Base-by-base conservation (phyloP, 139 green algal species). In the Ettlia oleoabundans region DNA sequence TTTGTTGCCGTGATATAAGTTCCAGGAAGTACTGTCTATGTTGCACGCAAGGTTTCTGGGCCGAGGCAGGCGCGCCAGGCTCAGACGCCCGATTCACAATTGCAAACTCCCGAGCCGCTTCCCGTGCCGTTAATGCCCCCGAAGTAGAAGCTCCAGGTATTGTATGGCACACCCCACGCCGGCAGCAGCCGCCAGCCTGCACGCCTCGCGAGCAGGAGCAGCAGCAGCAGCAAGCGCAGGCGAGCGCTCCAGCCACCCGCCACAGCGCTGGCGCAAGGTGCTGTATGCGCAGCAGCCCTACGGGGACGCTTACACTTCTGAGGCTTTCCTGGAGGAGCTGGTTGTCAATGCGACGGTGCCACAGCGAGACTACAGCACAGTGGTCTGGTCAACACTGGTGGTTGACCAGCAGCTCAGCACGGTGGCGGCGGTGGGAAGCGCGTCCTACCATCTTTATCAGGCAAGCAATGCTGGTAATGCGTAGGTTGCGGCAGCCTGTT, bases 341-440 rank as follows among this genome's bases (percentile, higher is more conserved):
- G 90, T 94, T 64, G 58, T 90, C 32, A 90, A 88, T 32, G 85
- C 75, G 22, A 68, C 53, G 7, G 66, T 87, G 22, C 79, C 62
- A 19, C 35, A 81, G 15, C 82, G 85, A 24, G 84, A 79, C 80
- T 90, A 90, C 38, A 53, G 35, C 41, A 61, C 58, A 2, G 85
- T 98, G 26, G 95, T 95, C 33, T 47, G 89, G 43, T 90, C 86
- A 35, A 89, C 92, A 0, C 68, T 86, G 32, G 84, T 90, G 1
- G 83, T 98, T 21, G 89, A 86, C 26, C 92, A 98, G 86, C 95
- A 98, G 87, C 76, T 97, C 22, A 85, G 53, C 37, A 90, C 83
- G 2, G 91, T 95, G 4, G 79, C 80, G 6, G 78, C 88, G 1
- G 83, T 90, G 8, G 82, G 86, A 9, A 62, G 75, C 5, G 86